Conservation (phyloP, 1,284 basidiomycete genomes). For the Ceratobasidium sp. region DNA sequence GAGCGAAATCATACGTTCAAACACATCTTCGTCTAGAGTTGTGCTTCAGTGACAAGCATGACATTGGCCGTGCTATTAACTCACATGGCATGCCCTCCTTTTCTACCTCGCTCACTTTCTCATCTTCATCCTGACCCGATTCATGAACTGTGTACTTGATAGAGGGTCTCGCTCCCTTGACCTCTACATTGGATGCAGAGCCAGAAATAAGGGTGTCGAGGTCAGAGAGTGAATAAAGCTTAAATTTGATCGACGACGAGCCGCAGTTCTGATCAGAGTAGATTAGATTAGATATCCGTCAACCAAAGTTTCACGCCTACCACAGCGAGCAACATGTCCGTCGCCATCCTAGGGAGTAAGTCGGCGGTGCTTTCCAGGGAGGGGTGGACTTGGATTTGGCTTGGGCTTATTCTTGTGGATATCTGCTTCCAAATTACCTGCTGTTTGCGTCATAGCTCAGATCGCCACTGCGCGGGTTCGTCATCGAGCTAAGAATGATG, state of each 20-base stretch:
- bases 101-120: constrained; percentile 59
- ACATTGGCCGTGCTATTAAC: not conserved
- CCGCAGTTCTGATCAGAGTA: constrained; percentile 58
- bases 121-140: constrained; percentile 53
- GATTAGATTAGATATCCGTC: constrained; percentile 16
- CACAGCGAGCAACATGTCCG: constrained; percentile 40
- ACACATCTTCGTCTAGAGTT: constrained; percentile 68
- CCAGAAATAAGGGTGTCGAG: constrained; percentile 54
- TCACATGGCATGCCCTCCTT: constrained; percentile 49
- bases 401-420: constrained; percentile 8
- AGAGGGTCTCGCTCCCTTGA: constrained; percentile 65
- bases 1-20: constrained; percentile 71
- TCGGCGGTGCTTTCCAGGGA: not conserved
- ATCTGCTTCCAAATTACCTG: no score
- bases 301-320: not conserved
- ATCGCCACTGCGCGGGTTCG: not conserved
- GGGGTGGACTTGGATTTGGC: not conserved
- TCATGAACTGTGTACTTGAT: constrained; percentile 58
- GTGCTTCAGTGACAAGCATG: constrained; percentile 48
- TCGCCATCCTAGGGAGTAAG: constrained; percentile 2
- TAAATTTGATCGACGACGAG: constrained; percentile 83
- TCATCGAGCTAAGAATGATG: constrained; percentile 25
- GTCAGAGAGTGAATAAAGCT: constrained; percentile 65
- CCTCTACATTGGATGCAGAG: constrained; percentile 64
- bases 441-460: not conserved